Conservation (phyloP, 192 early-diverging fungal genomes). For the Umbelopsis ramanniana region DNA sequence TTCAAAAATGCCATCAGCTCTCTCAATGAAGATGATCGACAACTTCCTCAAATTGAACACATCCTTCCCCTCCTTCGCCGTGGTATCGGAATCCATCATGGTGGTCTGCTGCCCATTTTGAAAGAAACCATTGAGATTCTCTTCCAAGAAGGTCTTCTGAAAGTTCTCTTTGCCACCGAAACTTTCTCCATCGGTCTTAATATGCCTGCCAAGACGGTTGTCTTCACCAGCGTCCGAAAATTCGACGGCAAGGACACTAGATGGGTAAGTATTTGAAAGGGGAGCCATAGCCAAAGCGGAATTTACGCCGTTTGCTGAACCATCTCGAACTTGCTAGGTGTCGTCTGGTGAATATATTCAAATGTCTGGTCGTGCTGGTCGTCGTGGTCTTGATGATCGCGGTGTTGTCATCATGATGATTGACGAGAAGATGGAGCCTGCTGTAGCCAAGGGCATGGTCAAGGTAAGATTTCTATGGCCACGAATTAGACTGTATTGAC, state of each 20-base stretch:
- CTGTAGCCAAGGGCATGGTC: conserved; percentile 91
- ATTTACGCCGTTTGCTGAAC: neutral
- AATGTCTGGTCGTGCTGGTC: conserved; percentile 98
- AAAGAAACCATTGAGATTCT: conserved; percentile 98
- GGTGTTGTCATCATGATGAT: conserved; percentile 98
- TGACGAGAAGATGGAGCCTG: conserved; percentile 94
- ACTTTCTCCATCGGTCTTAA: conserved; percentile 99
- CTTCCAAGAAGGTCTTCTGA: conserved; percentile 96
- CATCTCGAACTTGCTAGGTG: conserved; percentile 31
- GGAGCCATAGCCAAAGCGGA: neutral
- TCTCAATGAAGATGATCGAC: conserved; percentile 88
- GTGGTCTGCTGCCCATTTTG: conserved; percentile 92
- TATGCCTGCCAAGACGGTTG: conserved; percentile 99
- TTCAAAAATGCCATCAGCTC: conserved; percentile 87
- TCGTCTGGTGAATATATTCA: conserved; percentile 97
- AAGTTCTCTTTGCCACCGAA: conserved; percentile 98
- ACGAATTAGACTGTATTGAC: conserved; percentile 27
- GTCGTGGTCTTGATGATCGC: conserved; percentile 95
- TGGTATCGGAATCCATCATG: conserved; percentile 97
- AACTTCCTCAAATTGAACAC: conserved; percentile 91
- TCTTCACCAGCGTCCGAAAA: conserved; percentile 92
- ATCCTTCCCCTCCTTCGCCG: conserved; percentile 88
- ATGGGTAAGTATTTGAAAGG: conserved; percentile 56
- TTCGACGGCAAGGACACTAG: conserved; percentile 89
- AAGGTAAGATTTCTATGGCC: conserved; percentile 54